These are phyloP conservation scores for Cladosporium sphaerospermum DNA, from an alignment of 2,329 filamentous ascomycete species.

Conservation along the genomic window DNA sequence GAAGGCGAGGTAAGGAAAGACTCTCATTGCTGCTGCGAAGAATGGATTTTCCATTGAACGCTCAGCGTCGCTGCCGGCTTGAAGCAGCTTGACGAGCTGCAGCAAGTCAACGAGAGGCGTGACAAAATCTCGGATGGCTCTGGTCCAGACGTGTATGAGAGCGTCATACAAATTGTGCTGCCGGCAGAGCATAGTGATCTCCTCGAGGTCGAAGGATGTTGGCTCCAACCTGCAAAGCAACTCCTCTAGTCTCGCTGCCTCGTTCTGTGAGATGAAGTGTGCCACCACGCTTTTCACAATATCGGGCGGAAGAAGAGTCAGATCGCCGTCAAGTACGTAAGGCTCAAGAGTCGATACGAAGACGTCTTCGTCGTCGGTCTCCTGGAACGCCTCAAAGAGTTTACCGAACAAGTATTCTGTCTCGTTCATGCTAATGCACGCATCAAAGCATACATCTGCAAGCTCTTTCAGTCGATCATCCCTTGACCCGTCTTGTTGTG, in stretches of 20 bases:
- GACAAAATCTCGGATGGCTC: slow-evolving; percentile 80
- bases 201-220: slow-evolving; percentile 84
- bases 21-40: slow-evolving; percentile 71
- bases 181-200: slow-evolving; percentile 85
- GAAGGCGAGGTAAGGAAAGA: slow-evolving; percentile 93
- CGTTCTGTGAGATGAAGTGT: slow-evolving; percentile 70
- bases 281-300: slow-evolving; percentile 81
- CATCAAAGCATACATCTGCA: slow-evolving; percentile 74
- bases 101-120: slow-evolving; percentile 83
- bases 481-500: slow-evolving; percentile 49
- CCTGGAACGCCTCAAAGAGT: slow-evolving; percentile 84
- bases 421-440: slow-evolving; percentile 71
- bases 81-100: slow-evolving; percentile 50
- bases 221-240: slow-evolving; percentile 92
- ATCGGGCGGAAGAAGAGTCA: slow-evolving; percentile 69
- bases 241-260: slow-evolving; percentile 77
- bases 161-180: slow-evolving; percentile 91
- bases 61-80: slow-evolving; percentile 53
- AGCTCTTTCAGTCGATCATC: slow-evolving; percentile 66
- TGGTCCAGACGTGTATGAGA: slow-evolving; percentile 94
- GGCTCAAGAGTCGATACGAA: slow-evolving; percentile 87
- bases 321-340: slow-evolving; percentile 72
- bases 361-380: slow-evolving; percentile 62
- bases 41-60: slow-evolving; percentile 39
- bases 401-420: slow-evolving; percentile 84